Evolutionary conservation across 345 rosid genomes (phyloP), one percentile per base, ranked within the genome.

Genomic region (Camelina hispida): DNA sequence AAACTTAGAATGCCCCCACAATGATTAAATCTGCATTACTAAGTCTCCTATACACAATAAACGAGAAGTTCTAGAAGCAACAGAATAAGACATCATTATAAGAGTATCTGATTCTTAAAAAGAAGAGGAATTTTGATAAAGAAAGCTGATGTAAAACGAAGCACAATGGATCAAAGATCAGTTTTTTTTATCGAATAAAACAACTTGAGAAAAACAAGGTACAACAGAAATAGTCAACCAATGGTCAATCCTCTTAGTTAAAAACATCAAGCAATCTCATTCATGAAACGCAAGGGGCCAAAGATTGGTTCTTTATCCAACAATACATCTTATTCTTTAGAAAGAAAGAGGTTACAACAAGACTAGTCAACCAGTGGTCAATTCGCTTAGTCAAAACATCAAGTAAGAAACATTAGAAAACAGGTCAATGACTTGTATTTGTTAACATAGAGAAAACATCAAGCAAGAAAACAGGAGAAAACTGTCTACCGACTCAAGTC

Each of bases 341-440:
- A 58, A 61, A 20, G n/a, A 56, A 34, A 34, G 12, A 44, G 0
- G 52, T 57, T 57, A 63, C 0, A 46, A 2, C 65, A 55, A 34
- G 1, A 68, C 38, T 35, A 62, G 71, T 69, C 66, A 69, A 62
- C 59, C 22, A 61, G 12, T 53, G 64, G 79, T 53, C 79, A 76
- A 52, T 18, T 44, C 23, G 10, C 48, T 11, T 50, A 34, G 74
- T 68, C 63, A 75, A 59, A 50, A 16, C 14, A 68, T 28, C 38
- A 64, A 72, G 9, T 11, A 62, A 62, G 43, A 62, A 37, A 59
- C 16, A 37, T 30, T 2, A 43, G 16, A 43, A 65, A 48, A 16
- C 35, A 69, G 48, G 42, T 40, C 66, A 80, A 64, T 13, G 25
- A 51, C 35, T 14, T 16, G 2, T 46, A 40, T 62, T 23, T 17